phyloP scores from a whole-genome alignment of 2,329 filamentous ascomycete species.

The Colletotrichum truncatum region DNA sequence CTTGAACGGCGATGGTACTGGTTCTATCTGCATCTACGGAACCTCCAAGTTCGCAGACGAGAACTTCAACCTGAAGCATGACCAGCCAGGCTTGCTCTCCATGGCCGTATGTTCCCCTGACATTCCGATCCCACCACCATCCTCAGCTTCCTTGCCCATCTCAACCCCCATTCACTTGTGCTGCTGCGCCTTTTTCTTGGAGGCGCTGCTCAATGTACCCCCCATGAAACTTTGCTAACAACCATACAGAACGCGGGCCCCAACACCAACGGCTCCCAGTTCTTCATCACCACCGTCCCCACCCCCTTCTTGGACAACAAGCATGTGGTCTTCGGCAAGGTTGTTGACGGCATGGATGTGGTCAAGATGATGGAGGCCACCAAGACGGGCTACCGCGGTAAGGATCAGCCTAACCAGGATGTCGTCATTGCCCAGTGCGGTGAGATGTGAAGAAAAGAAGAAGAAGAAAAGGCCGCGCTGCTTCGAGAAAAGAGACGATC shows the following conservation, averaged over 20 bases:
- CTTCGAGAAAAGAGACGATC: too few species aligned
- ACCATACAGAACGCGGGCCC: constrained; percentile 80
- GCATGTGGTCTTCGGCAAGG: constrained; percentile 94
- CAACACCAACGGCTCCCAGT: constrained; percentile 94
- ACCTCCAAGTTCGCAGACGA: constrained; percentile 88
- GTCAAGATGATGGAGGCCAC: constrained; percentile 93
- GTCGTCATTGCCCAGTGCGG: constrained; percentile 88
- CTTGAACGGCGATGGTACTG: constrained; percentile 90
- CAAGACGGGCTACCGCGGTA: constrained; percentile 76
- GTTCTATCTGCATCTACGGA: constrained; percentile 88
- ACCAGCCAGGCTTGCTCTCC: constrained; percentile 80
- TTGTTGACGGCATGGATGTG: constrained; percentile 89
- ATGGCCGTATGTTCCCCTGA: constrained; percentile 84
- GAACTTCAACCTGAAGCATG: constrained; percentile 85
- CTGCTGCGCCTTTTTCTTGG: background rate
- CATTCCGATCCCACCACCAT: background rate
- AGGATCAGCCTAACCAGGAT: constrained; percentile 86
- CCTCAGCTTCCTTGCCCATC: background rate
- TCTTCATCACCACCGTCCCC: constrained; percentile 93
- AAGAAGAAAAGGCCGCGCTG: too few species aligned
- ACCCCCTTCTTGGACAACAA: constrained; percentile 92
- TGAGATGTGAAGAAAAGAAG: constrained; percentile 91
- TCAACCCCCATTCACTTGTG: background rate
- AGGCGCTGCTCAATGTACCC: too few species aligned
- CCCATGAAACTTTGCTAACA: background rate